These are phyloP conservation scores for Brassica juncea DNA, from an alignment of 345 rosid species.

Conservation along the genomic window DNA sequence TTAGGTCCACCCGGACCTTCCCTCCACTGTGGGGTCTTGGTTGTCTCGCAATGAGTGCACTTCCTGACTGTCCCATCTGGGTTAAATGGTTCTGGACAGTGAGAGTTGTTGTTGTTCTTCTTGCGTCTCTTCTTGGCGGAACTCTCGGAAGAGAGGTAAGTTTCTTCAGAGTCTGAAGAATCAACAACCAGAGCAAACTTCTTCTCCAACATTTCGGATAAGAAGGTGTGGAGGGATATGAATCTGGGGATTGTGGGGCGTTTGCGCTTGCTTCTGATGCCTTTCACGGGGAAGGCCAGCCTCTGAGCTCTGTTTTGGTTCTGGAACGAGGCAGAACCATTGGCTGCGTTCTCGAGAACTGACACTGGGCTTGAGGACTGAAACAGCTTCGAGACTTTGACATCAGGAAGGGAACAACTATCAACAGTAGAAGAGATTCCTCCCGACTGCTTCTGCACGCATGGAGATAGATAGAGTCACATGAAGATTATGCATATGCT, in stretches of 20 bases:
- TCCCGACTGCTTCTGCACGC: slow-evolving; percentile 43
- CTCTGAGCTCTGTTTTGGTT: slow-evolving; percentile 41
- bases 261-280: slow-evolving; percentile 74
- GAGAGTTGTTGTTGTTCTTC: slow-evolving; percentile 37
- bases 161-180: slow-evolving; percentile 42
- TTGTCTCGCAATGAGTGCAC: slow-evolving; percentile 77
- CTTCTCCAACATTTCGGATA: slow-evolving; percentile 23
- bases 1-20: slow-evolving; percentile 93
- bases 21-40: slow-evolving; percentile 92
- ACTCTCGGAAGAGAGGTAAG: slow-evolving; percentile 34
- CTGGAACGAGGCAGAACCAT: slow-evolving; percentile 53
- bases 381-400: slow-evolving; percentile 49
- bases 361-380: slow-evolving; percentile 74
- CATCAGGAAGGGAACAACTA: slow-evolving; percentile 33
- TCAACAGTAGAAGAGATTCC: slow-evolving; percentile 43
- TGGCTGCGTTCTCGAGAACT: slow-evolving; percentile 68
- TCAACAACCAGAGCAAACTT: slow-evolving; percentile 38
- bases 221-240: slow-evolving; percentile 30
- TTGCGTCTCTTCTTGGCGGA: slow-evolving; percentile 47
- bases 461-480: slow-evolving; percentile 30
- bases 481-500: not conserved
- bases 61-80: slow-evolving; percentile 37
- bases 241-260: slow-evolving; percentile 43
- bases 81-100: slow-evolving; percentile 36
- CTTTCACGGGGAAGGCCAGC: slow-evolving; percentile 51